A percentile compares a stretch with the other conserved stretches of the same genome.
phyloP scores from a whole-genome alignment of 306 rosid genomes.

The Rubus idaeus region DNA sequence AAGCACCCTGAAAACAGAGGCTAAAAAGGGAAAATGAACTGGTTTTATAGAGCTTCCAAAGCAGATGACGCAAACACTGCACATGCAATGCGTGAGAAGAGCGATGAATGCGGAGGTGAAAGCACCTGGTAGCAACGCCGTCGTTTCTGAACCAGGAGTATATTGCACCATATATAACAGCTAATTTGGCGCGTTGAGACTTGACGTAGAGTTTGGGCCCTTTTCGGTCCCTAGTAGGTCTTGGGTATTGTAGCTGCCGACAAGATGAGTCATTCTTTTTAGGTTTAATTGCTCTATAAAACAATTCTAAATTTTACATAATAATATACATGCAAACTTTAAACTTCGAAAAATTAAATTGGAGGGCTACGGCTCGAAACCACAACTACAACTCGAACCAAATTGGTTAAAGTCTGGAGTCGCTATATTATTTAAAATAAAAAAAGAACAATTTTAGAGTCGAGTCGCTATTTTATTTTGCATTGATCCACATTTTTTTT shows the following conservation, averaged over 20 bases:
- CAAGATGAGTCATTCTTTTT: neutral
- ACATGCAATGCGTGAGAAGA: neutral
- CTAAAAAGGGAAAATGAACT: too few species aligned
- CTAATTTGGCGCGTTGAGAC: neutral
- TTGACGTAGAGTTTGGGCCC: conserved; percentile 1
- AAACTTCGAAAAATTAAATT: too few species aligned
- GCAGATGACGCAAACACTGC: neutral
- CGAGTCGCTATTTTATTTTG: too few species aligned
- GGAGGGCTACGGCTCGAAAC: neutral
- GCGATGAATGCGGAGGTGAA: neutral
- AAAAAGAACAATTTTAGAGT: too few species aligned
- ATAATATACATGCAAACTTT: too few species aligned
- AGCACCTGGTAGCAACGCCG: conserved; percentile 4
- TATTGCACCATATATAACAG: neutral
- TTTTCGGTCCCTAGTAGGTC: neutral
- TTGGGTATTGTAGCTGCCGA: neutral
- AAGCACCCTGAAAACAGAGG: too few species aligned
- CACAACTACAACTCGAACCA: neutral
- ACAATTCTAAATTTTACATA: neutral
- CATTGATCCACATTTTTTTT: too few species aligned
- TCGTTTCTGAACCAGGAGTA: neutral
- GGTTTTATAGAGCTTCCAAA: neutral
- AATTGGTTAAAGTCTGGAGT: too few species aligned
- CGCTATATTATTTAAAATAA: too few species aligned
- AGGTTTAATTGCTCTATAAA: neutral